Base-by-base conservation (phyloP, 495 filamentous ascomycete genomes). In the Xylona heveae region DNA sequence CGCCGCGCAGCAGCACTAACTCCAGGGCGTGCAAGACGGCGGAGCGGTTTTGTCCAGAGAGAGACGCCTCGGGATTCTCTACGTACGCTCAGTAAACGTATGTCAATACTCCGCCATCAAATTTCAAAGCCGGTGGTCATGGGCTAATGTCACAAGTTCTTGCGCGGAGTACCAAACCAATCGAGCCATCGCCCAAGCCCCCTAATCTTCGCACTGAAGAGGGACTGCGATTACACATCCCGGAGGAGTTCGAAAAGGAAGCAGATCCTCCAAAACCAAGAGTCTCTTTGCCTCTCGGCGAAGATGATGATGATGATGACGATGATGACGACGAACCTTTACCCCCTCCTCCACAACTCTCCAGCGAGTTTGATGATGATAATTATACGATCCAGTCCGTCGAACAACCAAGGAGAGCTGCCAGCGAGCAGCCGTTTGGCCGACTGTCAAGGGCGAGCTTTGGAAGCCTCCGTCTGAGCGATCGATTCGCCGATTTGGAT, bases 61-160 rank as follows among this genome's bases (percentile, higher is more conserved):
- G 78, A 83, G 48, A 81, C 79, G 4, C 77, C 77, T 4, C 68
- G 77, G 33, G 71, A 82, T 45, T 55, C 70, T 14, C 46, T 85
- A 19, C 61, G 68, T 18, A 66, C 69, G 33, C 55, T 88, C 6
- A 72, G 74, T 32, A 66, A 58, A 51, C 57, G 66, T 51, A 55
- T 17, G 47, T 38, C 14, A 19, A 6, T 30, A 10, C 10, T 17
- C 31, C 24, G 1, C n/a, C n/a, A n/a, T n/a, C n/a, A n/a, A n/a
- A n/a, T n/a, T n/a, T n/a, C n/a, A 4, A 4, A 6, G 2, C 28
- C 5, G 15, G 23, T 14, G 17, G 23, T 33, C 10, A 34, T 14
- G 16, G 16, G 12, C 4, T 5, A 4, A 3, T 28, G 5, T 12
- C 16, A 13, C 12, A 28, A 52, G 59, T 64, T 15, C 52, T 88